Base-by-base conservation (phyloP, 805 yeast genomes). In the Starmerella lactis-condensi region DNA sequence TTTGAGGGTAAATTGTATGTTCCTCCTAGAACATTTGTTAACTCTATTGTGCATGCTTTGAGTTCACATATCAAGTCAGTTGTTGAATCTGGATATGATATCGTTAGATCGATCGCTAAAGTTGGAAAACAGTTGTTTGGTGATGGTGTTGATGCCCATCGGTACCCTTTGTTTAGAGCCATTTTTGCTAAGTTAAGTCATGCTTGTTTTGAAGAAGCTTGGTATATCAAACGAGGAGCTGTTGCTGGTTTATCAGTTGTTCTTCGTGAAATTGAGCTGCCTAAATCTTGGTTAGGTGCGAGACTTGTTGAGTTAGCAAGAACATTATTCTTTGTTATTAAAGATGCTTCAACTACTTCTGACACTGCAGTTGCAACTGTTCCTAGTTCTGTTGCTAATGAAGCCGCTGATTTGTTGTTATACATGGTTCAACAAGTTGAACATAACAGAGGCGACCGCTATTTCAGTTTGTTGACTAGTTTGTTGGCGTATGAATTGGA, bases 401-500 rank as follows among this genome's bases (percentile, higher is more conserved):
- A 69, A 35, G 93, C 96, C 0, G 68, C 70, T 38, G 62, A 63
- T 2, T 57, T 89, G 38, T 70, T 81, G 5, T 53, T 72, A 34
- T 64, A 67, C 30, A 60, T 82, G 13, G 52, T 91, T 22, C n/a
- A 38, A 4, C 35, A 35, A 24, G 28, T 34, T 9, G 36, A 31
- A 3, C 33, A 30, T 11, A 62, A 56, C 21, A 69, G 75, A 64
- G 39, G 70, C 16, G 60, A 75, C 35, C 75, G 77, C 42, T 73
- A 78, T 18, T 74, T 81, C 52, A 79, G 73, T 43, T 73, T 83
- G 10, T 62, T 89, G 17, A 69, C 79, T 22, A 81, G 93, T n/a
- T 75, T 85, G 17, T 62, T 91, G 41, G 93, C 85, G 2, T 82
- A 82, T 47, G 98, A 89, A 48, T 63, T 89, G 36, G 89, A 92